phyloP scores from a whole-genome alignment of 805 yeast genomes.

The Jamesozyma jinghongensis region DNA sequence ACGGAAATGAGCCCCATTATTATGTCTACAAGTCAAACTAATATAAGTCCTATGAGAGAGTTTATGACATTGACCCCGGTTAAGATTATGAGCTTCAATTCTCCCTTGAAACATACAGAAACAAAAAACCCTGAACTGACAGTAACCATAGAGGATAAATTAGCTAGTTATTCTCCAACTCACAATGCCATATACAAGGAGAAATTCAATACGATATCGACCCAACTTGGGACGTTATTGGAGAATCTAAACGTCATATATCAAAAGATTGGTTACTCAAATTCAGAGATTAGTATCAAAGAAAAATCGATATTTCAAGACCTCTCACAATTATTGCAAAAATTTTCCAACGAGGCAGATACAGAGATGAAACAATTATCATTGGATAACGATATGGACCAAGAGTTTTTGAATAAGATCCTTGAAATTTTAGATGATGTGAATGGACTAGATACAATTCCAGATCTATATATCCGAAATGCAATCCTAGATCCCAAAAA shows the following conservation, averaged over 20 bases:
- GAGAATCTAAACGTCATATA: conserved; percentile 40
- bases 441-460: conserved; percentile 33
- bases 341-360: conserved; percentile 33
- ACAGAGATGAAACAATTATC: conserved; percentile 29
- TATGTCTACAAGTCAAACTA: neutral
- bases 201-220: conserved; percentile 26
- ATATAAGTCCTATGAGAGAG: conserved; percentile 9
- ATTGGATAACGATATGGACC: conserved; percentile 22
- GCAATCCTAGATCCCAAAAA: conserved; percentile 21
- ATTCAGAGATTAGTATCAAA: conserved; percentile 40
- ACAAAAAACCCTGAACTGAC: neutral
- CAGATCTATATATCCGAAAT: conserved; percentile 35
- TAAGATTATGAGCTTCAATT: conserved; percentile 13
- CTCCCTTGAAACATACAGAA: conserved; percentile 8
- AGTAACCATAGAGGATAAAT: neutral
- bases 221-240: conserved; percentile 26
- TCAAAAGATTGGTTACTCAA: conserved; percentile 46
- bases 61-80: conserved; percentile 27
- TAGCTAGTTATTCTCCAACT: conserved; percentile 3
- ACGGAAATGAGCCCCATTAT: neutral
- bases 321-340: conserved; percentile 40
- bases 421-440: conserved; percentile 30
- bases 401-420: conserved; percentile 25
- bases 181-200: conserved; percentile 17
- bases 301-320: conserved; percentile 42